phyloP scores from a whole-genome alignment of 768 basidiomycete genomes.

The Tricholoma terreum region DNA sequence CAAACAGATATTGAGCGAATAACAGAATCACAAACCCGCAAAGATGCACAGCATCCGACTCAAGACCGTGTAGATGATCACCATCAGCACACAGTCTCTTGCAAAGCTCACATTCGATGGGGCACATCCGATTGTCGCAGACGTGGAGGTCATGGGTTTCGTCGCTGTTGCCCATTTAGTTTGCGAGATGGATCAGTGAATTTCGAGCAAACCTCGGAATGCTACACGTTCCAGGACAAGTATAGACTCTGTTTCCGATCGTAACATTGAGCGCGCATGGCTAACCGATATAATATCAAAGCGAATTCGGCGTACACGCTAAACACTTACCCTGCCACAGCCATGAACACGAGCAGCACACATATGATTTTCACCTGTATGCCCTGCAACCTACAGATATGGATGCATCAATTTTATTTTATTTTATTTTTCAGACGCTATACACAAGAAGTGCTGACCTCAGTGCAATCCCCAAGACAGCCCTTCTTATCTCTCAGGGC shows the following conservation, averaged over 20 bases:
- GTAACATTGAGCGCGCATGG: not conserved
- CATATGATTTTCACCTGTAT: constrained; percentile 46
- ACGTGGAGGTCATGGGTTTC: constrained; percentile 42
- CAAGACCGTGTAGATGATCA: constrained; percentile 53
- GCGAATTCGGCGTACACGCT: constrained; percentile 30
- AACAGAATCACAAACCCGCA: constrained; percentile 46
- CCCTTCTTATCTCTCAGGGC: constrained; percentile 43
- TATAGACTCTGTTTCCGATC: constrained; percentile 26
- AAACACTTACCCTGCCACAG: constrained; percentile 47
- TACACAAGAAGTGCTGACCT: constrained; percentile 30
- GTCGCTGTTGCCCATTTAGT: constrained; percentile 31
- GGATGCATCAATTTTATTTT: too few relatives aligned
- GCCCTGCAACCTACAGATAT: constrained; percentile 39
- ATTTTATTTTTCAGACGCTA: too few relatives aligned
- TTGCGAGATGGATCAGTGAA: not conserved
- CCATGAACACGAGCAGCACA: constrained; percentile 53
- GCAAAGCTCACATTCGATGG: constrained; percentile 52
- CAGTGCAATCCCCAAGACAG: constrained; percentile 50
- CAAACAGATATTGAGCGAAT: not conserved
- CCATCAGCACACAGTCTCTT: constrained; percentile 45
- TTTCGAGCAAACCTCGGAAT: constrained; percentile 35
- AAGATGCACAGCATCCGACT: constrained; percentile 40
- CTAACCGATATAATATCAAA: constrained; percentile 13
- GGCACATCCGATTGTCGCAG: constrained; percentile 53
- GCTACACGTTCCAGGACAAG: constrained; percentile 41